Evolutionary conservation across 495 filamentous ascomycete species (phyloP).

Genomic region (Copromyces sp.): DNA sequence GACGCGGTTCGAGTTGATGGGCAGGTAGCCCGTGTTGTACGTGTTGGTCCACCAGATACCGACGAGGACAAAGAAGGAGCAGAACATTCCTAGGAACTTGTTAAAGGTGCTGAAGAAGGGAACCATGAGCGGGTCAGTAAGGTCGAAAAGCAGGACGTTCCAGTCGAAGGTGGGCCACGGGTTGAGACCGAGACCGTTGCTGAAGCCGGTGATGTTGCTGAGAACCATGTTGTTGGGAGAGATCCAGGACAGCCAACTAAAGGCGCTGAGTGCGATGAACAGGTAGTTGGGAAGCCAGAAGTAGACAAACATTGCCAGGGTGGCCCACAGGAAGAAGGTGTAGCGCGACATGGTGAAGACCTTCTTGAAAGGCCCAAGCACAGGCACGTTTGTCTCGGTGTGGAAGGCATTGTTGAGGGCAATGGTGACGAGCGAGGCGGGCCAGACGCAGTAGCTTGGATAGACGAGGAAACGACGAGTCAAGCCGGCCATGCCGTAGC

Average conservation of each 20-base stretch:
- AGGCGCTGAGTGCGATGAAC: conserved; percentile 14
- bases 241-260: conserved; percentile 27
- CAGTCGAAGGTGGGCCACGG: conserved; percentile 31
- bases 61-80: conserved; percentile 16
- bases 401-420: conserved; percentile 33
- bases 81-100: conserved; percentile 23
- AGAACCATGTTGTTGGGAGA: conserved; percentile 25
- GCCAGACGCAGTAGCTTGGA: conserved; percentile 31
- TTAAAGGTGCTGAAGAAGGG: conserved; percentile 30
- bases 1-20: conserved; percentile 26
- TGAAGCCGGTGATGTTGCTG: conserved; percentile 22
- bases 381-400: conserved; percentile 15
- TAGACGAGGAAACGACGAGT: conserved; percentile 46
- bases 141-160: conserved; percentile 21
- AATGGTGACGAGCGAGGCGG: conserved; percentile 28
- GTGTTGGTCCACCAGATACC: conserved; percentile 29
- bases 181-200: conserved; percentile 28
- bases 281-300: conserved; percentile 24
- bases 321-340: conserved; percentile 20
- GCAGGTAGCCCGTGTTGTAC: conserved; percentile 25
- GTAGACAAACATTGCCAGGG: conserved; percentile 16
- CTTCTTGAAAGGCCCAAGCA: conserved; percentile 23
- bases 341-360: conserved; percentile 22
- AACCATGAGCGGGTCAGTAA: conserved; percentile 27
- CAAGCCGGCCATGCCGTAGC: conserved; percentile 42